These are phyloP conservation scores for Pelargonium citronellum DNA, from an alignment of 441 rosid genomes.

Conservation along the genomic window DNA sequence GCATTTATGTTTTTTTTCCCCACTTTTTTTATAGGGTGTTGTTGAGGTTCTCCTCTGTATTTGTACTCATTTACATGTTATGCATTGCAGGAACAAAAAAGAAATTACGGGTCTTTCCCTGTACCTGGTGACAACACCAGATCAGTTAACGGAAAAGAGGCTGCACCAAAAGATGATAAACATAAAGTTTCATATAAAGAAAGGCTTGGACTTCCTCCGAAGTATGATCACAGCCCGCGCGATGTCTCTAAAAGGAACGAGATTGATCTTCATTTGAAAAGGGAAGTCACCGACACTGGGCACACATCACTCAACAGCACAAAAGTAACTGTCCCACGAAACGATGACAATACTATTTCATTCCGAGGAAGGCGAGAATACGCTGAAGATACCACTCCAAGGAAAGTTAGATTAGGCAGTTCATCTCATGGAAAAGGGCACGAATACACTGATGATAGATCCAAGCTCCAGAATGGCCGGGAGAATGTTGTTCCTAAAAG, in stretches of 20 bases:
- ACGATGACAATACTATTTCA: constrained; percentile 30
- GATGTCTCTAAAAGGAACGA: constrained; percentile 31
- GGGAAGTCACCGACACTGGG: constrained; percentile 24
- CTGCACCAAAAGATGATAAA: constrained; percentile 25
- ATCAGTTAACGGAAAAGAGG: constrained; percentile 27
- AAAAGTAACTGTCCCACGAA: constrained; percentile 32
- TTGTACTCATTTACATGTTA: background rate
- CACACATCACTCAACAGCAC: constrained; percentile 25
- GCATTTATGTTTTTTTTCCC: too few relatives aligned
- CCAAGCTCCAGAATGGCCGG: constrained; percentile 29
- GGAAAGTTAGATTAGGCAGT: constrained; percentile 39
- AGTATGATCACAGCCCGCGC: constrained; percentile 23
- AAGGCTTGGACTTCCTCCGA: constrained; percentile 23
- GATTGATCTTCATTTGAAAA: constrained; percentile 24
- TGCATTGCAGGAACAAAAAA: constrained; percentile 38
- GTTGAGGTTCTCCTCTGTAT: too few relatives aligned
- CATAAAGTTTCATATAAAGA: constrained; percentile 30
- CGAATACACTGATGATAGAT: constrained; percentile 24
- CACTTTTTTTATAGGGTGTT: too few relatives aligned
- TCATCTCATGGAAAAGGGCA: constrained; percentile 37
- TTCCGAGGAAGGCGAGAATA: constrained; percentile 32
- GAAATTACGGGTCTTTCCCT: constrained; percentile 31
- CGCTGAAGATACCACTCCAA: constrained; percentile 36
- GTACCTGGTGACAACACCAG: constrained; percentile 31
- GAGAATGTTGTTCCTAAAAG: constrained; percentile 36